Base-by-base conservation (phyloP, 345 rosid species). In the Turritis glabra region DNA sequence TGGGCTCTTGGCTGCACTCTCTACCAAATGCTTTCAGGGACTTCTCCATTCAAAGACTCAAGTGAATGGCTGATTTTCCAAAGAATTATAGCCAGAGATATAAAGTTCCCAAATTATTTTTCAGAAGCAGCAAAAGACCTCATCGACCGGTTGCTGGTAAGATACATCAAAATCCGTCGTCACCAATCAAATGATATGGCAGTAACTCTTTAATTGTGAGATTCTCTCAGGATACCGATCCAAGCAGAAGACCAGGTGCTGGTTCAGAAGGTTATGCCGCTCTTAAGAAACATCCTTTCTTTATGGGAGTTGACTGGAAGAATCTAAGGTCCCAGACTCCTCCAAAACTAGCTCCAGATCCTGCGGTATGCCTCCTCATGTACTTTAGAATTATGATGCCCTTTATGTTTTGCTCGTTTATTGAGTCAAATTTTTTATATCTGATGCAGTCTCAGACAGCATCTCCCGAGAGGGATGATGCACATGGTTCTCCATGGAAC, bases 21-120 rank as follows among this genome's bases (percentile, higher is more conserved):
- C 80, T 95, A 88, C 90, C 98, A 95, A 87, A 92, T 95, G 98
- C 99, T 95, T 87, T 92, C 97, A 25, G 99, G 99, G 81, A 85
- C 89, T 69, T 92, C 99, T 71, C 98, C 99, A 54, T 95, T 95
- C 81, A 95, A 89, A 82, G 99, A 95, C 82, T 82, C 99, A 23
- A 95, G 99, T 78, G 99, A 95, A 87, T 90, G 99, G 97, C 93
- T 92, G 60, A 95, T 91, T 69, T 95, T 95, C 82, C 98, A 92
- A 84, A 87, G 90, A 82, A 92, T 95, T 71, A 89, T 92, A 55
- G 99, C 98, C 15, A 82, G 98, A 80, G 99, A 95, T 69, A 79
- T 95, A 80, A 82, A 89, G 76, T 92, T 95, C 74, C 99, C 98
- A 15, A 80, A 88, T 81, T 85, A 89, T 81, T 40, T 40, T 15